Base-by-base conservation (phyloP, 140 eudicot species). In the Ambrosia hybrid region DNA sequence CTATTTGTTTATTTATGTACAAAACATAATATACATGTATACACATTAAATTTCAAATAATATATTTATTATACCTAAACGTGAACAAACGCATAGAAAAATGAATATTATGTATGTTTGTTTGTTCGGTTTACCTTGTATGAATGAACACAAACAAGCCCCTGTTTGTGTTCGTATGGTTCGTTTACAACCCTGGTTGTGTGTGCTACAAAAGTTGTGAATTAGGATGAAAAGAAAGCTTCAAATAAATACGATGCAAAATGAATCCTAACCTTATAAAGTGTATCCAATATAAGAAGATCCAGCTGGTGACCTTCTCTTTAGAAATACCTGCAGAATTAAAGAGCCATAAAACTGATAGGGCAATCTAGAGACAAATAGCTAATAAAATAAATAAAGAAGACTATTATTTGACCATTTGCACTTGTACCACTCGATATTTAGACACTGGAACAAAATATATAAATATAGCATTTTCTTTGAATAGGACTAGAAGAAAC, bases 251-350 rank as follows among this genome's bases (percentile, higher is more conserved):
- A 61, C 14, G 37, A 45, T 12, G 36, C 11, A 58, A 38, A 38
- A 12, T 6, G 14, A 53, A 39, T 12, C 15, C 79, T 69, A 56
- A 92, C 98, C 92, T 66, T 89, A 62, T 92, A 89, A 39, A 92
- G 88, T 57, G 98, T 89, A 74, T 95, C 99, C 81, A 95, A 69
- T 53, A 95, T 91, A 53, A 95, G 97, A 73, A 95, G 97, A 81
- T 95, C 99, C 73, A 95, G 74, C 81, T 90, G 94, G 14, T 68
- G 79, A 68, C 86, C 95, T 56, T 74, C 78, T 71, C 65, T 77
- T 88, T 91, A 4, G 97, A 88, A 57, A 95, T 86, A 71, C 57
- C 99, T 95, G 86, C 83, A 83, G 56, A 81, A 75, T 17, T 11
- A 61, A 49, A 79, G 68, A 59, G 51, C 5, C 15, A 33, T 4